Evolutionary conservation across 2,329 filamentous ascomycete genomes (phyloP).

Genomic region (Plenodomus tracheiphilus): DNA sequence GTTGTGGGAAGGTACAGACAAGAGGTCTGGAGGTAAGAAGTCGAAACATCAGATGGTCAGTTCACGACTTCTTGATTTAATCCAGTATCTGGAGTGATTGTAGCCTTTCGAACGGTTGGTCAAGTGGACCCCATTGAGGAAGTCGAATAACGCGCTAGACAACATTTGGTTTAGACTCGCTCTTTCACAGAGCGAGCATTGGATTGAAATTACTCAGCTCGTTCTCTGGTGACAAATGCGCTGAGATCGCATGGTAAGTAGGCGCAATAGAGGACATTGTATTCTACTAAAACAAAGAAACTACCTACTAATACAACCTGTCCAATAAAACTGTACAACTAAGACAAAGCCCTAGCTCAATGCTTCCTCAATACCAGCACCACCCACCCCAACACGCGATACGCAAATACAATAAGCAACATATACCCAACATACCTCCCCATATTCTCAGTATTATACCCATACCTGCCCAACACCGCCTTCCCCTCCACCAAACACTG

Average conservation of each 20-base stretch:
- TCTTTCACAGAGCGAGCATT: not conserved
- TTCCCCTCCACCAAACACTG: slow-evolving; percentile 72
- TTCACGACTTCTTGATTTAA: no score
- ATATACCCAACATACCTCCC: slow-evolving; percentile 77
- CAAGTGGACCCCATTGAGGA: not conserved
- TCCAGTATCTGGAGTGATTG: no score
- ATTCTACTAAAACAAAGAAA: no score
- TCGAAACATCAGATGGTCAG: not conserved
- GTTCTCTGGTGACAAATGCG: no score
- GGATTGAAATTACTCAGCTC: not conserved
- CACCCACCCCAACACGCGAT: slow-evolving; percentile 69
- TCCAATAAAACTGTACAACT: not conserved
- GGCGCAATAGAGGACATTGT: no score
- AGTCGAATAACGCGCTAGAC: not conserved
- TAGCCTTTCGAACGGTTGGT: no score
- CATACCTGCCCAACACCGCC: slow-evolving; percentile 70
- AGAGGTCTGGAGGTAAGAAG: not conserved
- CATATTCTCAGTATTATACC: slow-evolving; percentile 65
- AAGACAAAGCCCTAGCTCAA: not conserved
- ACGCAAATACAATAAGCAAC: slow-evolving; percentile 73
- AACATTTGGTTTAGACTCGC: not conserved
- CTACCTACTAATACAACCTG: not conserved
- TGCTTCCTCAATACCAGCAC: slow-evolving; percentile 54
- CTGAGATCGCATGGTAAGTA: no score
- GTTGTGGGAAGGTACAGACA: not conserved